phyloP scores from a whole-genome alignment of 495 filamentous ascomycete species.

The Tetracladium setigerum region DNA sequence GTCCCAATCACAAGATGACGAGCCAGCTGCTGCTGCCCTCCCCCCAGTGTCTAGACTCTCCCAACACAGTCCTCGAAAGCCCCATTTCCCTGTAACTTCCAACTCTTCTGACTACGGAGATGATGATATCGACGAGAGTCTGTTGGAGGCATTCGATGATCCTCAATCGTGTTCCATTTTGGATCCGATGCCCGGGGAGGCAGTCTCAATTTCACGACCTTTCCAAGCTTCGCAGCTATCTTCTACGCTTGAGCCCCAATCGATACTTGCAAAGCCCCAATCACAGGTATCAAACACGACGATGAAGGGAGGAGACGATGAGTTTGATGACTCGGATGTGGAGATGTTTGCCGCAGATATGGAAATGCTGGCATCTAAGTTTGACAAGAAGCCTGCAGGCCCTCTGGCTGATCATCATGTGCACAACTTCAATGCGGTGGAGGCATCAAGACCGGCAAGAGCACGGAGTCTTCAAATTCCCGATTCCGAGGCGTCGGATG shows the following conservation, averaged over 20 bases:
- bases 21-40: neutral
- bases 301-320: conserved; percentile 27
- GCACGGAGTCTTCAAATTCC: too few species aligned
- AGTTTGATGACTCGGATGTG: conserved; percentile 58
- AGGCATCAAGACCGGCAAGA: too few species aligned
- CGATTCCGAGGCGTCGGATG: conserved; percentile 4
- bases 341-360: conserved; percentile 49
- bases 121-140: conserved; percentile 43
- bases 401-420: neutral
- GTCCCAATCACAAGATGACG: too few species aligned
- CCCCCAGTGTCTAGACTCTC: neutral
- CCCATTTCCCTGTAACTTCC: neutral
- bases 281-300: too few species aligned
- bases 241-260: too few species aligned
- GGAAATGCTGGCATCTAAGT: conserved; percentile 47
- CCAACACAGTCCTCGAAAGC: neutral
- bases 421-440: conserved; percentile 6
- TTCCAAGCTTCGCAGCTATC: too few species aligned
- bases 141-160: conserved; percentile 4
- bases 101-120: conserved; percentile 51
- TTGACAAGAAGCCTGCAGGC: conserved; percentile 32
- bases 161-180: too few species aligned
- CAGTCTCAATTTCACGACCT: too few species aligned
- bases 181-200: too few species aligned
- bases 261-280: too few species aligned